Base-by-base conservation (phyloP, 352 stramenopile genomes). In the Pythium guiyangense region DNA sequence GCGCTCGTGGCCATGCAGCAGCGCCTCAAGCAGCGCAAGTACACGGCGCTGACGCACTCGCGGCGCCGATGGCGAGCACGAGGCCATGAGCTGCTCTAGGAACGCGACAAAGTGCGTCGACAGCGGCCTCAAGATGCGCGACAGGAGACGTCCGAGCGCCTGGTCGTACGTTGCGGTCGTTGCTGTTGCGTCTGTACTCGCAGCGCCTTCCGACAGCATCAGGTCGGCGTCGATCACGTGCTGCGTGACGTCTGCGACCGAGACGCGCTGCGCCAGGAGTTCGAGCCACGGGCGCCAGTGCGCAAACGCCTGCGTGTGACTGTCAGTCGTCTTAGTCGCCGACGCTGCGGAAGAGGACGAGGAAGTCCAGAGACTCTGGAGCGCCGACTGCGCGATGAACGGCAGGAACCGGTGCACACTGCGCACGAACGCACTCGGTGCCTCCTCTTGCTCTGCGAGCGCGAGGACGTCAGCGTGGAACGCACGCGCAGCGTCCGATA, bases 221-320 rank as follows among this genome's bases (percentile, higher is more conserved):
- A 88, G 37, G 37, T 90, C 78, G 1, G 80, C 69, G 52, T 90
- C 74, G 4, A 88, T 62, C 15, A 88, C 51, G 25, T 74, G 65
- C 14, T 77, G 57, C 8, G 74, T 79, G 17, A 88, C 73, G 25
- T 88, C 70, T 46, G 64, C 69, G 31, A 67, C 63, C 1, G 76
- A 88, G 47, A 85, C 62, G 3, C 47, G 53, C n/a, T 59, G 59
- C 2, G 78, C 72, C 17, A 89, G 49, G 10, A 85, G 46, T 57
- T 59, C 63, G 11, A 91, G 49, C 80, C 78, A 91, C 31, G 63
- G 29, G 11, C 67, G 73, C 80, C 80, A 89, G 37, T 70, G 60
- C 26, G 61, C 40, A 40, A 73, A 80, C 35, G 53, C 48, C 45
- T 64, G 48, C 18, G 8, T 8, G 8, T 10, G 8, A 17, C 27